phyloP scores from a whole-genome alignment of 108 stramenopile species.

The Nitzschia palea region DNA sequence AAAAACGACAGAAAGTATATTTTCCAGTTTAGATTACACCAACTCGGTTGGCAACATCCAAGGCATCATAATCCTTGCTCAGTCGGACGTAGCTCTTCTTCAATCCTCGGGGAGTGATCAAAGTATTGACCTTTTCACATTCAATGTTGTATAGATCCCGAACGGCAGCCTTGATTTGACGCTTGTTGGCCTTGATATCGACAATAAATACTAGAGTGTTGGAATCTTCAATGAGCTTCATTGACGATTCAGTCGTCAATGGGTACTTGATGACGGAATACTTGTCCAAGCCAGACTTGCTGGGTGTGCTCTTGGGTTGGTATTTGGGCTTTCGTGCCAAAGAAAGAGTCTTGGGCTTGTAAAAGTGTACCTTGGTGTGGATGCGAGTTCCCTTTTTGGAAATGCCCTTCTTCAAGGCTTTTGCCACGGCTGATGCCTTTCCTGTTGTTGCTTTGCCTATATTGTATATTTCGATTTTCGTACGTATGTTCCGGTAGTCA shows the following conservation, averaged over 20 bases:
- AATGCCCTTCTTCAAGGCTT: conserved; percentile 89
- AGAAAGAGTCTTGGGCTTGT: conserved; percentile 93
- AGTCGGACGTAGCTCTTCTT: conserved; percentile 99
- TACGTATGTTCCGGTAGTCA: no score
- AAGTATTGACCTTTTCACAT: conserved; percentile 98
- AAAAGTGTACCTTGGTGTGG: conserved; percentile 99
- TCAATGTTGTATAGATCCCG: conserved; percentile 97
- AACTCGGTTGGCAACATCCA: conserved; percentile 99
- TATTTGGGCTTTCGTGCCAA: conserved; percentile 91
- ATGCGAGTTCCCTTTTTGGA: conserved; percentile 97
- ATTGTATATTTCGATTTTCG: no score
- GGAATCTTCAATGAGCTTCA: conserved; percentile 99
- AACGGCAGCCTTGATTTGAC: conserved; percentile 99
- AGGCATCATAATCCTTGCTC: conserved; percentile 97
- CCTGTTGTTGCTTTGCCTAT: no score
- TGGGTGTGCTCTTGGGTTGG: conserved; percentile 71
- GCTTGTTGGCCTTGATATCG: conserved; percentile 98
- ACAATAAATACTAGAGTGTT: conserved; percentile 99
- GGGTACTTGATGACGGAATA: conserved; percentile 97
- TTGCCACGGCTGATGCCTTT: conserved; percentile 87
- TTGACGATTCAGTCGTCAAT: conserved; percentile 97
- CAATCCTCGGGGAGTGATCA: conserved; percentile 97
- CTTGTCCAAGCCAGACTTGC: conserved; percentile 75
- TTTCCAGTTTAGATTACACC: conserved; percentile 98
- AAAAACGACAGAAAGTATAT: no score